These are phyloP conservation scores for Quercus wislizeni DNA, from an alignment of 306 rosid species.

Conservation along the genomic window DNA sequence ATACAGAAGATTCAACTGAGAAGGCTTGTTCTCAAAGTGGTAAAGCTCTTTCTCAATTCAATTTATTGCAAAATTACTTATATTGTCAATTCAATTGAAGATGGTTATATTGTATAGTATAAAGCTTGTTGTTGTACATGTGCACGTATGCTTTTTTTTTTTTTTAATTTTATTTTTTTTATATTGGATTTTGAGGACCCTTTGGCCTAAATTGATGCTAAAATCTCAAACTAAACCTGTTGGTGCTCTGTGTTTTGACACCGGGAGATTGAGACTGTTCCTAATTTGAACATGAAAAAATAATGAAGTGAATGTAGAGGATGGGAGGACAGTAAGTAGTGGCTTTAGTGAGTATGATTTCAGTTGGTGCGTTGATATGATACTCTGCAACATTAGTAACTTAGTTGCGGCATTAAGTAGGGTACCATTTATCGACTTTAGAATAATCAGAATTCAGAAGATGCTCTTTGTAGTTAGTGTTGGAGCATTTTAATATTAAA, in stretches of 20 bases:
- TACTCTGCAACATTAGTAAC: not conserved
- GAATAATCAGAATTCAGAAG: not conserved
- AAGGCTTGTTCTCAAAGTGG: constrained; percentile 86
- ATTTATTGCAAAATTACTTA: not conserved
- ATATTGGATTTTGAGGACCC: not conserved
- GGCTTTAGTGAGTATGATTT: not conserved
- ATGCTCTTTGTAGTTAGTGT: no score
- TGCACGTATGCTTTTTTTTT: not conserved
- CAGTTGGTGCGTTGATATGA: not conserved
- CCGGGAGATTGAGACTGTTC: not conserved
- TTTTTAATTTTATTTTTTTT: not conserved
- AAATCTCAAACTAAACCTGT: not conserved
- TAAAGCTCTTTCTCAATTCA: constrained; percentile 19
- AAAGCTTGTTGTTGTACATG: not conserved
- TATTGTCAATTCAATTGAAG: not conserved
- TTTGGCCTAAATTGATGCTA: not conserved
- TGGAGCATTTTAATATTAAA: no score
- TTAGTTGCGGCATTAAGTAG: not conserved
- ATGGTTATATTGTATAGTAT: no score
- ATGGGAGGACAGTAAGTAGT: not conserved
- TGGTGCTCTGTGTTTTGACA: not conserved
- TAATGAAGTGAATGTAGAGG: not conserved
- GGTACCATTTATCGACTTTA: not conserved
- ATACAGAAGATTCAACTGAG: constrained; percentile 72
- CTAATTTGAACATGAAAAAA: not conserved